Percentiles rank a stretch among this genome's conserved stretches.
Evolutionary conservation across 495 filamentous ascomycete species (phyloP).

Genomic region (Aspergillus egyptiacus): DNA sequence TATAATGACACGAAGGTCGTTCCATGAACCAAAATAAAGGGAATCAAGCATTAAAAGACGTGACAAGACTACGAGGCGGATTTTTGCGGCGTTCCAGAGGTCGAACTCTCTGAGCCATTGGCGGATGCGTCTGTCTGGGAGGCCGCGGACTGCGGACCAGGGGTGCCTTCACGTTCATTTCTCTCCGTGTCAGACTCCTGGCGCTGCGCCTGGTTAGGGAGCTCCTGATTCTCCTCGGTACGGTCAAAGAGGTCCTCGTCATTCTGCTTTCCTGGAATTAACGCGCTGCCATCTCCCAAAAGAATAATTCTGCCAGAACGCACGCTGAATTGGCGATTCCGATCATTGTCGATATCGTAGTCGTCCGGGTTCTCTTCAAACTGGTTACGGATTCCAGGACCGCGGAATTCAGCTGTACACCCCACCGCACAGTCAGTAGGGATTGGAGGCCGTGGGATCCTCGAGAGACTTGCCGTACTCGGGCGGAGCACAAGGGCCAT

Average conservation of each 20-base stretch:
- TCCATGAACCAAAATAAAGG: conserved; percentile 23
- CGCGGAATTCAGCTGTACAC: conserved; percentile 87
- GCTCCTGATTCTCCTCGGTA: conserved; percentile 72
- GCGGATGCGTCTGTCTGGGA: conserved; percentile 19
- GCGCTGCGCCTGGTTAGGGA: conserved; percentile 51
- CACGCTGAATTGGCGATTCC: conserved; percentile 53
- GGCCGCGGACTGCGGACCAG: conserved; percentile 40
- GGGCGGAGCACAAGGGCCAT: conserved; percentile 96
- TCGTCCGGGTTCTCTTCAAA: conserved; percentile 91
- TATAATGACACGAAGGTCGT: conserved; percentile 23
- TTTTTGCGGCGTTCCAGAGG: conserved; percentile 27
- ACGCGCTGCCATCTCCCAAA: conserved; percentile 87
- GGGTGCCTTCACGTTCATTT: conserved; percentile 53
- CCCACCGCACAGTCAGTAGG: conserved; percentile 42
- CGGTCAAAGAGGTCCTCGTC: conserved; percentile 92
- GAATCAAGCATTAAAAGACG: conserved; percentile 8
- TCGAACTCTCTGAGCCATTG: conserved; percentile 45
- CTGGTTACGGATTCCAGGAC: conserved; percentile 72
- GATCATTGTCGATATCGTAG: conserved; percentile 77
- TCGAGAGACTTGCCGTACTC: conserved; percentile 90
- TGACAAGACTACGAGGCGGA: conserved; percentile 23
- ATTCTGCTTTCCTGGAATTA: conserved; percentile 68
- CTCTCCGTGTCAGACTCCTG: conserved; percentile 30
- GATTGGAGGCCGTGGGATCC: conserved; percentile 39
- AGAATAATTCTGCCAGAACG: conserved; percentile 81